Conservation (phyloP, 257 asterid species). For the Asclepias syriaca region DNA sequence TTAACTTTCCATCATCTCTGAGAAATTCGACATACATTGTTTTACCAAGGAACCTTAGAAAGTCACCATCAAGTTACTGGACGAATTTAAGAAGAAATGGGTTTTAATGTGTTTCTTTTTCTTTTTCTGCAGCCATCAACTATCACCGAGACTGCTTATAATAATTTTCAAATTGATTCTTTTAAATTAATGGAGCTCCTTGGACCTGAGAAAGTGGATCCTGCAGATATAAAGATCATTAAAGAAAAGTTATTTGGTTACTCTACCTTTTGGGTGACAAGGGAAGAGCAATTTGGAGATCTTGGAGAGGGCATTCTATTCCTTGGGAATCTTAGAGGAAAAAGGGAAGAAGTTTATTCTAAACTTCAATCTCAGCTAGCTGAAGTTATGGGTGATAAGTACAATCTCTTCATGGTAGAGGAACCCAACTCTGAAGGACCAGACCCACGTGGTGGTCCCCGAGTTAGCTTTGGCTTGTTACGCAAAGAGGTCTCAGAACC, state of each 20-base stretch:
- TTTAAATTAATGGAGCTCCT: conserved; percentile 87
- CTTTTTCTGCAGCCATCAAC: conserved; percentile 42
- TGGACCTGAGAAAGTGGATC: conserved; percentile 93
- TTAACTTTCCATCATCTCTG: neutral
- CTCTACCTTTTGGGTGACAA: conserved; percentile 90
- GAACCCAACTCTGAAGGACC: conserved; percentile 88
- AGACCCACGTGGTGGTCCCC: conserved; percentile 97
- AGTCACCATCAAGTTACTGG: neutral
- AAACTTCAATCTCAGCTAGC: conserved; percentile 71
- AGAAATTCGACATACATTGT: neutral
- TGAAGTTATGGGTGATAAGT: conserved; percentile 80
- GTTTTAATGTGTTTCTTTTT: conserved; percentile 3
- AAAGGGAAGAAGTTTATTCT: conserved; percentile 68
- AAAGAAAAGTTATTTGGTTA: conserved; percentile 90
- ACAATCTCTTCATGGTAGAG: conserved; percentile 91
- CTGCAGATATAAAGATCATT: conserved; percentile 66
- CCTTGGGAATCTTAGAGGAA: conserved; percentile 87
- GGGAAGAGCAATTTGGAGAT: conserved; percentile 90
- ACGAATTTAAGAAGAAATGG: conserved; percentile 12
- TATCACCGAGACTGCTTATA: conserved; percentile 50
- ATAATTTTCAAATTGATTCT: conserved; percentile 83
- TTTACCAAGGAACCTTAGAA: neutral
- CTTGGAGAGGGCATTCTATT: conserved; percentile 85
- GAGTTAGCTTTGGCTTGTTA: conserved; percentile 92
- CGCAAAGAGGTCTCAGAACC: conserved; percentile 95